Percentiles rank a stretch among this genome's conserved stretches.
Evolutionary conservation across 306 rosid genomes (phyloP).

Genomic region (Arachis stenosperma): DNA sequence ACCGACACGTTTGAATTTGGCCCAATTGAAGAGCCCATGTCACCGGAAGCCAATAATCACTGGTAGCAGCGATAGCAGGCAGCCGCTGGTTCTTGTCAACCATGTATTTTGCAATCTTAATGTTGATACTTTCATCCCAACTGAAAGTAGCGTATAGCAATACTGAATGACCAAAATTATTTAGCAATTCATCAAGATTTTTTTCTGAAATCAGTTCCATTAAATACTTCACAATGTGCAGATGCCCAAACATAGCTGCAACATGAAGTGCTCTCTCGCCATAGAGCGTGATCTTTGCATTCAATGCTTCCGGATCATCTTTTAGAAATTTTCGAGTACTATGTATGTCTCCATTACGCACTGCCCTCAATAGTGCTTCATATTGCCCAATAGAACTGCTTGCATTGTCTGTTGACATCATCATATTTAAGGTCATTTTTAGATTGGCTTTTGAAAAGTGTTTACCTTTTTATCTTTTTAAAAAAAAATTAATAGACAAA

Average conservation of each 20-base stretch:
- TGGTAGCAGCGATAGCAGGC: neutral
- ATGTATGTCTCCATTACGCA: neutral
- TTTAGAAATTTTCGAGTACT: neutral
- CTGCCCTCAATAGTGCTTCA: neutral
- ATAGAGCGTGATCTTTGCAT: neutral
- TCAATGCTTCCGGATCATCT: neutral
- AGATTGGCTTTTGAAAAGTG: too few relatives aligned
- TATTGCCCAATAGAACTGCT: neutral
- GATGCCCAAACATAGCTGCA: neutral
- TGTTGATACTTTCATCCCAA: neutral
- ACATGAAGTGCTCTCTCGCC: neutral
- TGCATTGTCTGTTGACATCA: neutral
- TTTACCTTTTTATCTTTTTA: too few relatives aligned
- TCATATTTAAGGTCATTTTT: too few relatives aligned
- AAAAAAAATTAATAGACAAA: too few relatives aligned
- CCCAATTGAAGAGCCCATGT: neutral
- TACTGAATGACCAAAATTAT: neutral
- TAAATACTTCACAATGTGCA: neutral
- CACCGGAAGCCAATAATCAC: neutral
- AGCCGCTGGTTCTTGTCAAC: neutral
- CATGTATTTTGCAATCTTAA: neutral
- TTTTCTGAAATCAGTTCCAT: neutral
- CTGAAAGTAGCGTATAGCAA: neutral
- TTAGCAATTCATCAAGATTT: neutral
- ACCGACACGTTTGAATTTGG: neutral